A percentile compares a stretch with the other conserved stretches of the same genome.
Conservation (phyloP, 1,139 yeast genomes). For the Yamadazyma sp. region DNA sequence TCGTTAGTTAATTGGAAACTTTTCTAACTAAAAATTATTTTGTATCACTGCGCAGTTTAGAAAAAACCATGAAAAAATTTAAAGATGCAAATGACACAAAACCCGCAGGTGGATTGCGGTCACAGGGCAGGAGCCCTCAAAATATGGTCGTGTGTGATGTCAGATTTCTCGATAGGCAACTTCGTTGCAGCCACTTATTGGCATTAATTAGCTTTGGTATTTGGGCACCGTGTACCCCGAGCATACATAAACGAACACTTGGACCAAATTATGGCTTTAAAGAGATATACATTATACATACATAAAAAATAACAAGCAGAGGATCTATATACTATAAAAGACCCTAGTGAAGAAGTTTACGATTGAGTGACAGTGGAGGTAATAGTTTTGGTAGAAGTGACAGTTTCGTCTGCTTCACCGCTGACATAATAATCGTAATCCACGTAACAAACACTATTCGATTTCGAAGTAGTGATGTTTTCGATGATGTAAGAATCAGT, state of each 20-base stretch:
- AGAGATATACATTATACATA: slow-evolving; percentile 6
- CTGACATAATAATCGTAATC: slow-evolving; percentile 44
- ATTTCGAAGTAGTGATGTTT: slow-evolving; percentile 32
- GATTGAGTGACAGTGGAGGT: slow-evolving; percentile 36
- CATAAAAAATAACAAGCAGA: neutral
- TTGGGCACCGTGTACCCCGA: neutral
- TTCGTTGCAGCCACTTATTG: neutral
- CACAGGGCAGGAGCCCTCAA: slow-evolving; percentile 17
- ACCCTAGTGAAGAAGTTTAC: slow-evolving; percentile 10
- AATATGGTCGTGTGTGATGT: too few species aligned
- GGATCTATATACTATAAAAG: slow-evolving; percentile 6
- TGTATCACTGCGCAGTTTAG: slow-evolving; percentile 2
- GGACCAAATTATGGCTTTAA: slow-evolving; percentile 31
- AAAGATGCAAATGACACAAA: slow-evolving; percentile 7
- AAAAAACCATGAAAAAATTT: slow-evolving; percentile 1
- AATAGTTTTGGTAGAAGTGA: slow-evolving; percentile 40
- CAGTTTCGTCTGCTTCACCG: slow-evolving; percentile 28
- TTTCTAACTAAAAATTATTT: slow-evolving; percentile 8
- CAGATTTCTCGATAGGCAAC: too few species aligned
- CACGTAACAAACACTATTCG: slow-evolving; percentile 39
- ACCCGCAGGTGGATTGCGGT: slow-evolving; percentile 7
- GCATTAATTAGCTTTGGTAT: too few species aligned
- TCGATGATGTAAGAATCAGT: slow-evolving; percentile 42
- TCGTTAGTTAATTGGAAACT: slow-evolving; percentile 17
- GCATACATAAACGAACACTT: slow-evolving; percentile 28